Evolutionary conservation across 345 rosid species (phyloP), one percentile per base, ranked within the genome.

Genomic region (Populus simonii): DNA sequence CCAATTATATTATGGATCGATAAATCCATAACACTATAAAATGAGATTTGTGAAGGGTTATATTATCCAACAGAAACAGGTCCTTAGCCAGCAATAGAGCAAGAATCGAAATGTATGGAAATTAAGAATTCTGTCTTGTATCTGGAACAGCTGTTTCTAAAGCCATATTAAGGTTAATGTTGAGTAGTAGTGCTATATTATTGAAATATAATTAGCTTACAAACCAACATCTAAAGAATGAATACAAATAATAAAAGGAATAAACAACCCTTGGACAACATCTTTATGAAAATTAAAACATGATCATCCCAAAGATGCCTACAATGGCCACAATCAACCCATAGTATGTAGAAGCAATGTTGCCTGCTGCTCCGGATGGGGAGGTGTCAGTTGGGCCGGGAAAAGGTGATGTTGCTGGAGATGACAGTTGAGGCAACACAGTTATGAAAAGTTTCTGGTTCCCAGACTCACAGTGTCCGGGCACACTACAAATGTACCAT

Each of bases 401-500:
- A 45, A 66, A 17, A 17, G 79, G 73, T 6, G 80, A 31, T 5
- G 74, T n/a, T 22, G 59, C 25, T 3, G 75, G 72, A 66, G 83
- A 73, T 27, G 15, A 80, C 7, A 12, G 38, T 68, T 41, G 35
- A 41, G 70, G 17, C 31, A 71, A 74, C 74, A 85, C 87, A 17
- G 77, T 79, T 31, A 82, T 79, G 81, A 8, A 72, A 9, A 80
- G 84, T 74, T 86, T 86, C 78, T 75, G 75, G 72, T 78, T 82
- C 36, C 77, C 65, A 10, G 10, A n/a, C 9, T 17, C 84, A 20
- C 87, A 86, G 65, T 82, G 87, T n/a, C 22, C 7, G 53, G 70
- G 36, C 17, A 63, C 27, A 22, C 85, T 80, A 16, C 86, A 86
- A 15, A 83, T 74, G 84, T 86, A 86, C 82, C 85, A 86, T 72